Evolutionary conservation across 23 red algal species (phyloP).

Genomic region (Gracilaria domingensis): DNA sequence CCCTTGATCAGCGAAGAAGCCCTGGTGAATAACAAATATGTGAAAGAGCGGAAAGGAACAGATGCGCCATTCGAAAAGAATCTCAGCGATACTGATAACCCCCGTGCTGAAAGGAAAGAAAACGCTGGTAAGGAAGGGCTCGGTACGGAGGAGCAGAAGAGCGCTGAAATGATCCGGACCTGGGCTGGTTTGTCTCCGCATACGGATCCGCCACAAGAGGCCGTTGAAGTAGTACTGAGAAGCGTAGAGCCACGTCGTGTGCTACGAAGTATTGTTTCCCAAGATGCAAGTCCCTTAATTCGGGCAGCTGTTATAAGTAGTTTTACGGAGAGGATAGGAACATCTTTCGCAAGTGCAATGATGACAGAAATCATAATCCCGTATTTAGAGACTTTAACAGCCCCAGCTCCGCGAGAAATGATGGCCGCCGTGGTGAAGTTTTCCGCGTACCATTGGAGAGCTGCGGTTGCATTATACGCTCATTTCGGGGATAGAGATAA

Average conservation of each 20-base stretch:
- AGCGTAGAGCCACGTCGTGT: not conserved
- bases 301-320: slow-evolving; percentile 43
- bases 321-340: slow-evolving; percentile 19
- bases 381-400: slow-evolving; percentile 12
- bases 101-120: too few species aligned
- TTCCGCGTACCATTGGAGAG: slow-evolving; percentile 46
- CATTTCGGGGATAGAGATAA: not conserved
- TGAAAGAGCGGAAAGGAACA: not conserved
- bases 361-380: slow-evolving; percentile 33
- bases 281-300: not conserved
- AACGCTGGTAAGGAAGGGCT: not conserved
- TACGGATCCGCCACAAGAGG: slow-evolving; percentile 22
- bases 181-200: slow-evolving; percentile 48
- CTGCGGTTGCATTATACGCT: slow-evolving; percentile 30
- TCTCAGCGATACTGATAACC: not conserved
- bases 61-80: not conserved
- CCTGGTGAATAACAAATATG: not conserved
- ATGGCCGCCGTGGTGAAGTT: slow-evolving; percentile 60
- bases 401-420: slow-evolving; percentile 65
- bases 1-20: not conserved
- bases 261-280: slow-evolving; percentile 13
- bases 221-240: not conserved
- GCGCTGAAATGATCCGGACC: slow-evolving; percentile 8
- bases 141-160: not conserved
- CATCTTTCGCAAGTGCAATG: slow-evolving; percentile 16